Evolutionary conservation across 108 stramenopile species (phyloP).

Genomic region (Cyclotella baltica): DNA sequence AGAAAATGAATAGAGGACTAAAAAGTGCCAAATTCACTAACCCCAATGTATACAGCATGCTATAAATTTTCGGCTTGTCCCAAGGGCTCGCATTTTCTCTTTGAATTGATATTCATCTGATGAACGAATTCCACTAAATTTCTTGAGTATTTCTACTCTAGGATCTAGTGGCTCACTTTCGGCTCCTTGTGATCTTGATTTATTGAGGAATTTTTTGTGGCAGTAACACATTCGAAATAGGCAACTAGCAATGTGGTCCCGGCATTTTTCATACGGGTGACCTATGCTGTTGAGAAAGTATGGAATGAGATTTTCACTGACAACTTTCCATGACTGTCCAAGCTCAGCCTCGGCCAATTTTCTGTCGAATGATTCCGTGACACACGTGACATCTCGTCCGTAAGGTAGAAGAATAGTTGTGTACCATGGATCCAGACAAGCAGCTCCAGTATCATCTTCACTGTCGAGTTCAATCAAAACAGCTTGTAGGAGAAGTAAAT

Average conservation of each 20-base stretch:
- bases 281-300: conserved; percentile 75
- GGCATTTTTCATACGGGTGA: conserved; percentile 90
- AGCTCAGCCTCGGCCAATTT: conserved; percentile 29
- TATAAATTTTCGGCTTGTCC: conserved; percentile 84
- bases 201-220: conserved; percentile 63
- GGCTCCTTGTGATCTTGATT: conserved; percentile 22
- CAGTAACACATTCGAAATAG: conserved; percentile 86
- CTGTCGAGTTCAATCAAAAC: conserved; percentile 83
- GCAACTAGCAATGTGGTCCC: conserved; percentile 85
- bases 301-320: conserved; percentile 65
- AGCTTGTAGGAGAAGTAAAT: conserved; percentile 80
- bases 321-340: conserved; percentile 71
- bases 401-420: conserved; percentile 13
- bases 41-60: conserved; percentile 86
- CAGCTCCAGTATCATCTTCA: conserved; percentile 42
- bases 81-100: conserved; percentile 74
- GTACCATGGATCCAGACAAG: conserved; percentile 48
- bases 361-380: conserved; percentile 1
- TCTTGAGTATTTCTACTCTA: conserved; percentile 66
- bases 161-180: conserved; percentile 49
- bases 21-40: too few relatives aligned
- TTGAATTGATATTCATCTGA: conserved; percentile 56
- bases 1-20: too few relatives aligned
- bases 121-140: conserved; percentile 52
- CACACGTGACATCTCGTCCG: conserved; percentile 1